These are phyloP conservation scores for Emergomyces orientalis DNA, from an alignment of 2,329 filamentous ascomycete species.

Conservation along the genomic window DNA sequence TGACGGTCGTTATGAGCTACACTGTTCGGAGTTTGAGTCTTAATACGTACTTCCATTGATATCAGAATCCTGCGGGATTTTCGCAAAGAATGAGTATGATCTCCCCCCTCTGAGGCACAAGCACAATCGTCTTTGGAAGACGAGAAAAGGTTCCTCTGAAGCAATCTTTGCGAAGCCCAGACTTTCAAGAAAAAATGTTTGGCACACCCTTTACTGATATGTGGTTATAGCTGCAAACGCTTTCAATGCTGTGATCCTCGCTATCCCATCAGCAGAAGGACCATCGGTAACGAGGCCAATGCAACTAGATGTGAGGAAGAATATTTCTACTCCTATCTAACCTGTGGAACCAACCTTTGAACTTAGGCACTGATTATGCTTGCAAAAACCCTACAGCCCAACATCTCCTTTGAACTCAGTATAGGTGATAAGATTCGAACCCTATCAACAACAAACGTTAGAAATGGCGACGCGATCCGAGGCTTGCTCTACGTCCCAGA, in stretches of 20 bases:
- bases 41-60: background rate
- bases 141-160: background rate
- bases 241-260: slow-evolving; percentile 1
- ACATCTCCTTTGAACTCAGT: slow-evolving; percentile 25
- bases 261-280: background rate
- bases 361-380: slow-evolving; percentile 3
- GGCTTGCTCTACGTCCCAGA: slow-evolving; percentile 82
- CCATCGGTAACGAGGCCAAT: background rate
- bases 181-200: background rate
- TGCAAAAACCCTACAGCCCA: background rate
- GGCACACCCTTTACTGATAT: background rate
- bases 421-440: slow-evolving; percentile 58
- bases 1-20: background rate
- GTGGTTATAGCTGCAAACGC: background rate
- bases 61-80: background rate
- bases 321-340: background rate
- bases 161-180: too few species aligned
- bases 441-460: slow-evolving; percentile 58
- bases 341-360: background rate
- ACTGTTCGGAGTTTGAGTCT: background rate
- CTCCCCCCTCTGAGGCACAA: background rate
- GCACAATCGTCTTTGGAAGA: background rate
- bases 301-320: slow-evolving; percentile 1
- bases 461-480: slow-evolving; percentile 53
- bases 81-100: slow-evolving; percentile 1